phyloP scores from a whole-genome alignment of 116 monocot genomes.

The Zostera marina region DNA sequence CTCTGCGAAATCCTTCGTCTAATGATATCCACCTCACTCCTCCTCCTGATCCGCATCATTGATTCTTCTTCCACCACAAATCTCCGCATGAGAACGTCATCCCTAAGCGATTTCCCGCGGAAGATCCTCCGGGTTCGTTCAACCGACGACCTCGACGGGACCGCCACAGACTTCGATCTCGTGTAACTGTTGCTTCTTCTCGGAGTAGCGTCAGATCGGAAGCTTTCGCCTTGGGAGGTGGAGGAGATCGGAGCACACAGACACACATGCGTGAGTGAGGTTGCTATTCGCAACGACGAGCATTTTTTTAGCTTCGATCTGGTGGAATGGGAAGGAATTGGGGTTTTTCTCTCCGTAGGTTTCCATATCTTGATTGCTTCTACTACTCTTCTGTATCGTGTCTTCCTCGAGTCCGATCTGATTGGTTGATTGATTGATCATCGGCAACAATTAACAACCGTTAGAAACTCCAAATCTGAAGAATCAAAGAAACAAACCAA shows the following conservation, averaged over 20 bases:
- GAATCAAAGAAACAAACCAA: background rate
- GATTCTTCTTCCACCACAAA: conserved; percentile 63
- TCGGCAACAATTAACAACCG: too few species aligned
- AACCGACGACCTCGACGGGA: conserved; percentile 10
- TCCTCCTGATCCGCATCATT: conserved; percentile 47
- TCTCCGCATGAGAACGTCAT: conserved; percentile 58
- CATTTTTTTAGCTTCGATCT: conserved; percentile 34
- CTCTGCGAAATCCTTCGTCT: conserved; percentile 44
- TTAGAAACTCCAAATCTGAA: background rate
- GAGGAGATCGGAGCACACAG: conserved; percentile 66
- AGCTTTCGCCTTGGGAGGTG: conserved; percentile 33
- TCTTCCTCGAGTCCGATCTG: conserved; percentile 22
- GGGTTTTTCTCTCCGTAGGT: conserved; percentile 1
- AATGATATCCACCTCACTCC: conserved; percentile 63
- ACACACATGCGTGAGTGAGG: conserved; percentile 60
- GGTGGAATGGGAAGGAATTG: background rate
- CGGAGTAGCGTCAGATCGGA: conserved; percentile 22
- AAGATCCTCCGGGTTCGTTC: conserved; percentile 36
- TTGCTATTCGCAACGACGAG: conserved; percentile 34
- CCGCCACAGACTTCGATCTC: conserved; percentile 23
- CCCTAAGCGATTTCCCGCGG: conserved; percentile 67
- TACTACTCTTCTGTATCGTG: conserved; percentile 53
- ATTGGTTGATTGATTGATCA: background rate
- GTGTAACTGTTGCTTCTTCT: conserved; percentile 49
- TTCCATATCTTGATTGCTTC: conserved; percentile 48